Base-by-base conservation (phyloP, 108 stramenopile genomes). In the Skeletonema marinoi region DNA sequence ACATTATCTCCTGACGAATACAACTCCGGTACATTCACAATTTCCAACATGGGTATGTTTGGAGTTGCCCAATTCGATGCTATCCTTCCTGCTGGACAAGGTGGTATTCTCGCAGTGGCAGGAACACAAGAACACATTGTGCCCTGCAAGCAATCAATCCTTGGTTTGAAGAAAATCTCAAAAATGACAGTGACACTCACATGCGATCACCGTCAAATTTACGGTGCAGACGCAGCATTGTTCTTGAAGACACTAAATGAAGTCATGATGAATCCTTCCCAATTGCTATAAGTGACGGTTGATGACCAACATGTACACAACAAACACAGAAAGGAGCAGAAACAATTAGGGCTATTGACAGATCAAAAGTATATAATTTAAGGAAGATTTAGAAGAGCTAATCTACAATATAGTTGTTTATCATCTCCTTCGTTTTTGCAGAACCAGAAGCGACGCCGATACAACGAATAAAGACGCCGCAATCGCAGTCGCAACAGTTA, bases 31-130 rank as follows among this genome's bases (percentile, higher is more conserved):
- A 99, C 98, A 9, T 97, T 99, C 76, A 94, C 97, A 44, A 99
- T 99, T 70, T 96, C 96, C 59, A 99, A 99, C 87, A 94, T 99
- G 80, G 98, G 98, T 39, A 99, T 99, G 98, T 98, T 97, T 80
- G 98, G 97, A 16, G 97, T 99, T 3, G 87, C 94, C 33, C 80
- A 93, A 66, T 99, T 99, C 68, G 97, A 95, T 71, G 96, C 98
- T 14, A 96, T 99, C 75, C 95, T 99, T 44, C 97, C 98, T 30
- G 76, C 82, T 3, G 96, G 96, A 63, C 80, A 77, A 74, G 98
- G 98, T 6, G 91, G 93, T 32, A 99, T 99, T 64, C 86, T 99
- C 25, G 98, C 98, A 35, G 93, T 99, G 50, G 97, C 93, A 10
- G 96, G 87, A n/a, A 94, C 94, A 17, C 88, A 91, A 73, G 92